Evolutionary conservation across 192 early-diverging fungal genomes (phyloP), one percentile per base, ranked within the genome.

Genomic region (Backusella morwellensis): DNA sequence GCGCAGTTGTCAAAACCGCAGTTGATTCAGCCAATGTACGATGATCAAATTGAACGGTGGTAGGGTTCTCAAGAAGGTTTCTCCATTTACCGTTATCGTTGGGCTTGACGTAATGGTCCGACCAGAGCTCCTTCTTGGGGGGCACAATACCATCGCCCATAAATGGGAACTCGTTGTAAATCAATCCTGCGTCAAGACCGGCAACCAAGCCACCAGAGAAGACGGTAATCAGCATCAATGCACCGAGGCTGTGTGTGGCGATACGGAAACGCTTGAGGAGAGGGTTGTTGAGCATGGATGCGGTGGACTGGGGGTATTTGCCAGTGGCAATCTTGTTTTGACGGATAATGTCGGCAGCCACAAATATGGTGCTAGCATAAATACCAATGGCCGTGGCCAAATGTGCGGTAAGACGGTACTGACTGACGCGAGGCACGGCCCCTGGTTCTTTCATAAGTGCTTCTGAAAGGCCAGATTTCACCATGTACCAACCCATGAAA

Each of bases 401-500:
- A 78, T 99, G 97, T 6, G 96, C 93, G 0, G 95, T 90, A 41
- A 99, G 87, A 76, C 97, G 92, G 83, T 97, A 98, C 79, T 98
- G 97, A 70, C 93, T 95, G 36, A 99, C 97, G 38, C 97, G 91
- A 2, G 97, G 97, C 4, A 95, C 91, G 14, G 92, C 89, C 42
- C 94, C 91, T 17, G 93, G 89, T 7, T 89, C 88, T 70, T 92
- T 86, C 78, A 95, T 84, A 36, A 97, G 83, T 77, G 95, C 92
- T 59, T 94, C 86, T 23, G 92, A 89, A 8, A 99, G 86, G 15
- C 97, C 97, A 74, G 94, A 95, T 44, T 94, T 91, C 26, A 99
- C 97, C 97, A 99, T 99, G 81, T 95, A 97, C 97, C 97, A 99
- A 72, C 97, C 97, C 78, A 99, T 87, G 14, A 92, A 86, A 36